Evolutionary conservation across 495 filamentous ascomycete species (phyloP).

Genomic region (Daldinia vernicosa): DNA sequence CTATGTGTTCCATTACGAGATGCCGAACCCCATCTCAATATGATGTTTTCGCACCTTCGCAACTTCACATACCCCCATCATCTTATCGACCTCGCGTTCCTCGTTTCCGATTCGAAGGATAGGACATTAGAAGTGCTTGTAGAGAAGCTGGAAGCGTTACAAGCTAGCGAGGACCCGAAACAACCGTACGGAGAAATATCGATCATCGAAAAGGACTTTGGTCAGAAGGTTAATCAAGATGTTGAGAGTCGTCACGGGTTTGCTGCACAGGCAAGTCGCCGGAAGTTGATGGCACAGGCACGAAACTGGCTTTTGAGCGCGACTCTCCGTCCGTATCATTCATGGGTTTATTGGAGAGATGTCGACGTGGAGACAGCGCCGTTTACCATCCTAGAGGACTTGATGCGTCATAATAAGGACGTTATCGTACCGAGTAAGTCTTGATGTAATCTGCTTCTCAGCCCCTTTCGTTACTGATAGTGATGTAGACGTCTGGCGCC

Average conservation of each 20-base stretch:
- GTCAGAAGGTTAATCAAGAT: constrained; percentile 97
- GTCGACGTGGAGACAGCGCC: constrained; percentile 98
- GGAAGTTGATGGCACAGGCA: constrained; percentile 98
- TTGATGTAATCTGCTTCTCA: neutral
- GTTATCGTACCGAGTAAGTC: constrained; percentile 95
- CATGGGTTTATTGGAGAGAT: constrained; percentile 99
- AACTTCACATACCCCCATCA: constrained; percentile 99
- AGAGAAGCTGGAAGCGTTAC: constrained; percentile 78
- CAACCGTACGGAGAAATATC: constrained; percentile 95
- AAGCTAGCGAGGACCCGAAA: constrained; percentile 76
- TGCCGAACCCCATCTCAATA: constrained; percentile 89
- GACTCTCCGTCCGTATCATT: constrained; percentile 91
- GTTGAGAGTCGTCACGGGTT: constrained; percentile 98
- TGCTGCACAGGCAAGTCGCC: constrained; percentile 89
- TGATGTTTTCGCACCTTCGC: constrained; percentile 96
- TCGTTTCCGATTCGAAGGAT: constrained; percentile 98
- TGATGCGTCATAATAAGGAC: constrained; percentile 99
- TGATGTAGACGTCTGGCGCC: constrained; percentile 91
- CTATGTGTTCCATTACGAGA: constrained; percentile 96
- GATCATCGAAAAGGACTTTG: constrained; percentile 98
- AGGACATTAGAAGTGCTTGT: constrained; percentile 80
- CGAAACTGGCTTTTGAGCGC: constrained; percentile 97
- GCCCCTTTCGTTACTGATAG: constrained; percentile 7
- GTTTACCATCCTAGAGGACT: constrained; percentile 92
- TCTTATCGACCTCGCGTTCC: constrained; percentile 93